These are phyloP conservation scores for Scortechinia acanthostroma DNA, from an alignment of 2,329 filamentous ascomycete genomes.

Conservation along the genomic window DNA sequence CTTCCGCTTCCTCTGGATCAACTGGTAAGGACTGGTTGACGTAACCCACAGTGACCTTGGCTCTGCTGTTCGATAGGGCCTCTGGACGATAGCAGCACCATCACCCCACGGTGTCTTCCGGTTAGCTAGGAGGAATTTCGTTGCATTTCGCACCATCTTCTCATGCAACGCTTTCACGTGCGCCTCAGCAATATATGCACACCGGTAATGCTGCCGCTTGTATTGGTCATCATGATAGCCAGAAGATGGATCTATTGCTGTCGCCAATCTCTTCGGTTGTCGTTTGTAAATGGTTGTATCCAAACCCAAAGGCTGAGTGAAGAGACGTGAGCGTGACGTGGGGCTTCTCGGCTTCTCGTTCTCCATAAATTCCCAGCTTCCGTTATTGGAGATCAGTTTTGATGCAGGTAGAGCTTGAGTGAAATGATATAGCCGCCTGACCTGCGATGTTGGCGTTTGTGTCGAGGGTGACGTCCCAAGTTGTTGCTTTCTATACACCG, in stretches of 20 bases:
- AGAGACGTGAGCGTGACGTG: not conserved
- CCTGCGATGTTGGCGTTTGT: no score
- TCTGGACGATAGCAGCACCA: not conserved
- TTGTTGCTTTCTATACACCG: no score
- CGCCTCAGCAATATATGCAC: not conserved
- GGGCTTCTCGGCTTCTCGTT: conserved; percentile 1
- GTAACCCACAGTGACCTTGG: no score
- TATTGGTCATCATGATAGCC: not conserved
- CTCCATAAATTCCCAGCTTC: not conserved
- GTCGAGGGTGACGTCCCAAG: no score
- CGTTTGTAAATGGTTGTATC: not conserved
- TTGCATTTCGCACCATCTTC: not conserved
- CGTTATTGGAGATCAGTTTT: not conserved
- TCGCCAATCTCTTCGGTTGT: not conserved
- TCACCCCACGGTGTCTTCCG: not conserved
- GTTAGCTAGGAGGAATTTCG: not conserved
- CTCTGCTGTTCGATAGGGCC: no score
- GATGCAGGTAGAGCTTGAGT: no score
- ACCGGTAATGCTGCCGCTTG: not conserved
- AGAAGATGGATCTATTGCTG: not conserved
- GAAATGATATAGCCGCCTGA: no score
- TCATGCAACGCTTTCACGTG: not conserved
- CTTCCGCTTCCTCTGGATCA: no score
- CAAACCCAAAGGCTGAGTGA: not conserved
- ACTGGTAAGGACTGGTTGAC: no score